Evolutionary conservation across 345 rosid species (phyloP), one percentile per base, ranked within the genome.

Genomic region (Eutrema yunnanense): DNA sequence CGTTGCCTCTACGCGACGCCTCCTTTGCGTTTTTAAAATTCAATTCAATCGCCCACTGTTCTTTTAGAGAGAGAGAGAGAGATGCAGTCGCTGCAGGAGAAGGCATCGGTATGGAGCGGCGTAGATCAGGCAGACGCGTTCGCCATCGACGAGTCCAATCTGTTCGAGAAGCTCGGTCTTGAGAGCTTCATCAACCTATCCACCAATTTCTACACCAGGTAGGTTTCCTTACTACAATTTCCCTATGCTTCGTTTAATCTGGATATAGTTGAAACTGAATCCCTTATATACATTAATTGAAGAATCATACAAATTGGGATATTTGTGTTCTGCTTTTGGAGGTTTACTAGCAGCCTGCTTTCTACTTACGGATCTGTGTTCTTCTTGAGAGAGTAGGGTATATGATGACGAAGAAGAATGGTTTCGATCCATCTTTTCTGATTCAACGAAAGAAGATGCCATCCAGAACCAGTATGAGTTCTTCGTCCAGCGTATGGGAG

Each of bases 401-500:
- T 93, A 81, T 13, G 97, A 88, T 7, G 96, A 90, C 4, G 92
- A 86, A 47, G 90, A 93, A 80, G 96, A 87, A 60, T 90, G 98
- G 97, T 93, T 93, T 73, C 82, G 87, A 19, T 85, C 86, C 2
- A 90, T 93, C 26, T 93, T 93, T 22, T 80, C 87, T 2, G 76
- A 81, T 37, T 90, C 98, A 1, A 86, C 68, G 71, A 90, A 93
- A 71, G 98, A 93, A 74, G 97, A 88, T 32, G 97, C 98, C 0
- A 88, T 90, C 58, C 93, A 85, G 69, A 93, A 93, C 65, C 97
- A 88, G 61, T 90, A 90, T 37, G 98, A 93, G 80, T 93, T 93
- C 83, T 90, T 93, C 54, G 93, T 87, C 63, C 96, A 90, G 83
- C 80, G 97, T 71, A 88, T 93, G 98, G 98, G 98, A 16, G 98